Evolutionary conservation across 768 basidiomycete species (phyloP), one percentile per base, ranked within the genome.

Genomic region (Leccinum incarnatum): DNA sequence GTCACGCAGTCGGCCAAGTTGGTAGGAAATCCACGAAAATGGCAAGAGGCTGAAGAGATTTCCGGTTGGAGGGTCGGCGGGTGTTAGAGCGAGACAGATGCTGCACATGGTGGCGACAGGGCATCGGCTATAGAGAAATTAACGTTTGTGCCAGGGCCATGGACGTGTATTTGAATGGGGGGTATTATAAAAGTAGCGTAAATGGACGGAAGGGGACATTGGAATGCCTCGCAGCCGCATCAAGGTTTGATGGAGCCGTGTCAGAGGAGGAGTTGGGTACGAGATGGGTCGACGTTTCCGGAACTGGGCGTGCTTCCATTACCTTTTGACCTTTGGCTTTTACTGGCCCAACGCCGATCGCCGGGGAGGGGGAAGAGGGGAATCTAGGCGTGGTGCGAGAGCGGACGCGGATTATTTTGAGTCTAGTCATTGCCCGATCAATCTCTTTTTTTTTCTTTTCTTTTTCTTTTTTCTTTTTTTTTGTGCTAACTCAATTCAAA

Each of bases 401-500:
- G 25, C 49, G 49, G 50, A 6, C 27, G 49, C 53, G 52, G 53
- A n/a, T 15, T 23, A 25, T 48, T 40, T 40, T 8, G 40, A 40
- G 42, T n/a, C 42, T 45, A 11, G 47, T 15, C 12, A 53, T 48
- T 46, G 40, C 58, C 69, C 69, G 69, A 72, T 71, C 69, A 55
- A 40, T 40, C 34, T 36, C 17, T 40, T 40, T 37, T 8, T n/a
- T 10, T n/a, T 5, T 42, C 1, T 6, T 10, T n/a, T 10, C 0
- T 9, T 17, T 40, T 40, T 42, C 1, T 6, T 10, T n/a, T 10
- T 0, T 9, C 9, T 40, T 40, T 8, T 17, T 10, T 42, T 42
- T 56, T 71, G 69, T 69, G 62, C 62, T 75, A 81, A 80, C 79
- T 79, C 78, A 82, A 82, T 79, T 76, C 76, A 79, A 84, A 85